These are phyloP conservation scores for Metarhizium rileyi DNA, from an alignment of 2,329 filamentous ascomycete species.

Conservation along the genomic window DNA sequence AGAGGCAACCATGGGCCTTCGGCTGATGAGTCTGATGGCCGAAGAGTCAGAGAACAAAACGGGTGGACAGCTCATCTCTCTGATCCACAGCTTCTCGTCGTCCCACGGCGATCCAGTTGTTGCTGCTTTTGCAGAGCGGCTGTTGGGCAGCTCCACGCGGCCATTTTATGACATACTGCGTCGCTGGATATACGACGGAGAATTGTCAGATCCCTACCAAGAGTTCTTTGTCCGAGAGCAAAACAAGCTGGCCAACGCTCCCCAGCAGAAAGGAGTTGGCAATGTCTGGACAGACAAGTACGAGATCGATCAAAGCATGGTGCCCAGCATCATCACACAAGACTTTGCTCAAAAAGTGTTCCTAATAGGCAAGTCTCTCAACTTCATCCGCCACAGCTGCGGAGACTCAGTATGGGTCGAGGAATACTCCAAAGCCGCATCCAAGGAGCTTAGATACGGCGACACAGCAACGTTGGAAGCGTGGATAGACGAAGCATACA, in stretches of 20 bases:
- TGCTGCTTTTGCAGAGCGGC: constrained; percentile 79
- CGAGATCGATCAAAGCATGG: constrained; percentile 72
- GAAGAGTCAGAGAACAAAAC: constrained; percentile 77
- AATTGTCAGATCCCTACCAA: constrained; percentile 87
- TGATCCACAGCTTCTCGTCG: constrained; percentile 88
- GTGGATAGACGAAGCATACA: constrained; percentile 95
- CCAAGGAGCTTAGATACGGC: constrained; percentile 84
- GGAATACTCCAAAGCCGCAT: constrained; percentile 84
- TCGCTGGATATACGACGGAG: constrained; percentile 97
- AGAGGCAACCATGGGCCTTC: constrained; percentile 90
- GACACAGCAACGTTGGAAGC: constrained; percentile 85
- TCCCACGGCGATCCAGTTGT: constrained; percentile 95
- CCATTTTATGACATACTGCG: constrained; percentile 96
- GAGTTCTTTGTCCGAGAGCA: constrained; percentile 95
- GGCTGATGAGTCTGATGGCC: constrained; percentile 87
- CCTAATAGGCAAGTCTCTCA: constrained; percentile 92
- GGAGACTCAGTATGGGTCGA: constrained; percentile 93
- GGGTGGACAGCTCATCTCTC: constrained; percentile 83
- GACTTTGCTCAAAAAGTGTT: constrained; percentile 97
- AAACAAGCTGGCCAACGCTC: constrained; percentile 34
- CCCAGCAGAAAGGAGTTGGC: constrained; percentile 54
- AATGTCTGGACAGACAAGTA: constrained; percentile 99
- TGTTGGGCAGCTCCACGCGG: constrained; percentile 76
- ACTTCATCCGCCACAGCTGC: constrained; percentile 95
- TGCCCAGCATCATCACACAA: constrained; percentile 84